Evolutionary conservation across 805 yeast genomes (phyloP).

Genomic region (Cephaloascus albidus): DNA sequence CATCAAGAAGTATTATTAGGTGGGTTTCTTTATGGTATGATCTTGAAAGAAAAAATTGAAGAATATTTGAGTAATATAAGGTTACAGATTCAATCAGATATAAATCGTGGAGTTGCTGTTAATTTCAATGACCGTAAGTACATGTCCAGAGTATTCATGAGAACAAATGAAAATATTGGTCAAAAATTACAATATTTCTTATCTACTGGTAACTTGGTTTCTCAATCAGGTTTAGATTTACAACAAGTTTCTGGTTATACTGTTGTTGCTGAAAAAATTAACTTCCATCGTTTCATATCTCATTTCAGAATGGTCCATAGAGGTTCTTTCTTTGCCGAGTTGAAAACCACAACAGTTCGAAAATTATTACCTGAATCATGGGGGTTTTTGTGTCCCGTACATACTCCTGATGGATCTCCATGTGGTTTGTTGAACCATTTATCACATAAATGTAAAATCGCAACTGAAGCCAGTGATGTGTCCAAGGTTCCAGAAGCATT

Average conservation of each 20-base stretch:
- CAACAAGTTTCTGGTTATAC: constrained; percentile 98
- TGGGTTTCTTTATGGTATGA: constrained; percentile 95
- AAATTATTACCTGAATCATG: constrained; percentile 95
- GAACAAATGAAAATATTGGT: constrained; percentile 90
- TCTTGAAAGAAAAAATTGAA: constrained; percentile 90
- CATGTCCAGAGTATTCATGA: constrained; percentile 65
- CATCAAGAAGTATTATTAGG: constrained; percentile 95
- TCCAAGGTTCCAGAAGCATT: constrained; percentile 59
- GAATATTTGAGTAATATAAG: constrained; percentile 75
- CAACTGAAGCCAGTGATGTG: constrained; percentile 71
- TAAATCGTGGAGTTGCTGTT: constrained; percentile 71
- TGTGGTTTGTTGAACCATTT: constrained; percentile 97
- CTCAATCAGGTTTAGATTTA: constrained; percentile 94
- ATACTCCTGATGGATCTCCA: constrained; percentile 99
- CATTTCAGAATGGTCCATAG: constrained; percentile 99
- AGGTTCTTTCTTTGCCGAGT: constrained; percentile 97
- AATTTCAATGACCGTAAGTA: constrained; percentile 80
- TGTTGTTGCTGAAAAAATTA: constrained; percentile 97
- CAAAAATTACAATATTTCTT: constrained; percentile 88
- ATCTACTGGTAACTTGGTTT: constrained; percentile 93
- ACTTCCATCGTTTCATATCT: constrained; percentile 93
- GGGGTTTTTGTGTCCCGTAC: constrained; percentile 99
- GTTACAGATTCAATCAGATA: constrained; percentile 68
- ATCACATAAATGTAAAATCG: constrained; percentile 87
- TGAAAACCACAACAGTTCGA: constrained; percentile 95